Percentiles rank a stretch among this genome's conserved stretches.
These are phyloP conservation scores for Beauveria brongniartii DNA, from an alignment of 2,329 filamentous ascomycete species.

Conservation along the genomic window DNA sequence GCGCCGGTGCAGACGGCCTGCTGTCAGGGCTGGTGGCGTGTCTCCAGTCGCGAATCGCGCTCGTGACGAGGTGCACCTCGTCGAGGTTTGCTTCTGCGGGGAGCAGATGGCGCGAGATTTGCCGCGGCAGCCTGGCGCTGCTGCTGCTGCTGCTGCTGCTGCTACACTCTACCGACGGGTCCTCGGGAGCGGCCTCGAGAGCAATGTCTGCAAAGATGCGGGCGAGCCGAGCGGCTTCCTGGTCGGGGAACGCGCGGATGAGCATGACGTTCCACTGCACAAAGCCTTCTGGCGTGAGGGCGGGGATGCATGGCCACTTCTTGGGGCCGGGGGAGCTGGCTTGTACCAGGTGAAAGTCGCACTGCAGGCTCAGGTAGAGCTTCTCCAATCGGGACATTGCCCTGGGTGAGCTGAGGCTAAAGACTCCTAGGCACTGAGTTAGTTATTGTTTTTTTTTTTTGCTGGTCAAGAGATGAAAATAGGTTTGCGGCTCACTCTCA, in stretches of 20 bases:
- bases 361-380: slow-evolving; percentile 46
- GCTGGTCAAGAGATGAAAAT: too few species aligned
- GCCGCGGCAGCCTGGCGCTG: slow-evolving; percentile 58
- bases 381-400: neutral
- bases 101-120: slow-evolving; percentile 66
- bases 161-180: slow-evolving; percentile 48
- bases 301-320: slow-evolving; percentile 51
- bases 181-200: slow-evolving; percentile 37
- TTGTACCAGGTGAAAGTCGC: slow-evolving; percentile 59
- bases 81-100: slow-evolving; percentile 50
- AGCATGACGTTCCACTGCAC: slow-evolving; percentile 63
- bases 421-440: neutral
- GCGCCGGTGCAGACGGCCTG: neutral
- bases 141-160: slow-evolving; percentile 50
- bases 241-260: slow-evolving; percentile 67
- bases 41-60: slow-evolving; percentile 44
- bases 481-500: slow-evolving; percentile 39
- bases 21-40: neutral
- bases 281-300: slow-evolving; percentile 60
- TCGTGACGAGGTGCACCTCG: slow-evolving; percentile 51
- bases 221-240: slow-evolving; percentile 62
- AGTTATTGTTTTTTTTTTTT: neutral
- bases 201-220: slow-evolving; percentile 63
- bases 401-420: neutral
- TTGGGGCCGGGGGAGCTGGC: slow-evolving; percentile 30